Base-by-base conservation (phyloP, 2,329 filamentous ascomycete species). In the Hypocrella siamensis region DNA sequence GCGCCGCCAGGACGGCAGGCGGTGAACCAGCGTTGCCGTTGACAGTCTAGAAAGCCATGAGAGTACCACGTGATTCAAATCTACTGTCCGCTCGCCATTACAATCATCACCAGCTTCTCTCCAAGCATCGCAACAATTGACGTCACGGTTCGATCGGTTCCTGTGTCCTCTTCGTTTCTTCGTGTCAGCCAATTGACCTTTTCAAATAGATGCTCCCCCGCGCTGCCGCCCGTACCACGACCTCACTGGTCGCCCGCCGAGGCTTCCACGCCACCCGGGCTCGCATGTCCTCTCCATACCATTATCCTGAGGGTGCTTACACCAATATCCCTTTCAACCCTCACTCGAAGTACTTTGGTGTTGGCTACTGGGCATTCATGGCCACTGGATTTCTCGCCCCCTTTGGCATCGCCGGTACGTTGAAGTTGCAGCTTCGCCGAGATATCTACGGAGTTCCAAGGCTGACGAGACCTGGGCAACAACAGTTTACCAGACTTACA, bases 321-420 rank as follows among this genome's bases (percentile, higher is more conserved):
- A 78, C 71, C 68, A 96, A 94, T 73, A 63, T 98, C 44, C 90
- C 90, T 45, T 98, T 98, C 76, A 93, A 98, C 71, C 81, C 90
- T 45, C 70, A 83, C 65, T 88, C 77, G 55, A 82, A 76, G 63
- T 80, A 70, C 64, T 98, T 98, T 58, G 72, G 65, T 44, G 40
- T 83, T 46, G 70, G 78, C 61, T 98, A 80, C 76, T 92, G 84
- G 79, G 54, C 55, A 41, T 90, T 81, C 66, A 54, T 57, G 48
- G 53, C 48, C 46, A 53, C 59, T 39, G 70, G 69, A 40, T 77
- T 77, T 58, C 52, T 62, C 45, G 49, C 64, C 35, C 75, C 75
- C 43, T 75, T 79, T 55, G 68, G 64, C 49, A 70, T 79, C 52
- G 62, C 67, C 43, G 53, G 70, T 75, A 55, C 51, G 70, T 68